Percentiles rank a stretch among this genome's conserved stretches.
These are phyloP conservation scores for Cicer yamashitae DNA, from an alignment of 306 rosid genomes.

Conservation along the genomic window DNA sequence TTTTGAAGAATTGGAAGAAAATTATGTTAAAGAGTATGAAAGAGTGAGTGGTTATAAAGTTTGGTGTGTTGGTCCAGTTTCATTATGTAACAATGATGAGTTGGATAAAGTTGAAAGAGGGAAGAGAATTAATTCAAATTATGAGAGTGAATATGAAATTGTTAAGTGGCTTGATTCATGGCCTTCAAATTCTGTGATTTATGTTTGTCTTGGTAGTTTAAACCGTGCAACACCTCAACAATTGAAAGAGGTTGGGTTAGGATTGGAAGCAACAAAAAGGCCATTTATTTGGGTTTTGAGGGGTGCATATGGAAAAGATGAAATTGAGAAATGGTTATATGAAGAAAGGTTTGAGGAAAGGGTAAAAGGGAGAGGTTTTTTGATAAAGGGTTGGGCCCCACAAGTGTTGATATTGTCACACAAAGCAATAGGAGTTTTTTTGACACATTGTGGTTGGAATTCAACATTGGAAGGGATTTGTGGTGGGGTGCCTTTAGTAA, in stretches of 20 bases:
- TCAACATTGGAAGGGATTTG: constrained; percentile 60
- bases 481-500: constrained; percentile 53
- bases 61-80: constrained; percentile 66
- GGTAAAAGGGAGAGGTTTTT: constrained; percentile 49
- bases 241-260: constrained; percentile 58
- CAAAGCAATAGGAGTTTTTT: constrained; percentile 51
- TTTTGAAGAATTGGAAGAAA: constrained; percentile 52
- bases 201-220: constrained; percentile 68
- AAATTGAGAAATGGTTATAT: constrained; percentile 49
- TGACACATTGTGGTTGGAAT: constrained; percentile 73
- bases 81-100: constrained; percentile 39
- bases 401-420: constrained; percentile 62
- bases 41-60: constrained; percentile 31
- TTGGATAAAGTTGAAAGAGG: constrained; percentile 55
- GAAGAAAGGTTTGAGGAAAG: constrained; percentile 56
- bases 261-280: constrained; percentile 60
- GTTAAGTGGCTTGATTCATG: constrained; percentile 60
- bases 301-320: constrained; percentile 45
- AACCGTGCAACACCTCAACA: constrained; percentile 48
- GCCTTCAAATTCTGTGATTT: constrained; percentile 53
- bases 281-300: constrained; percentile 72
- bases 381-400: constrained; percentile 66
- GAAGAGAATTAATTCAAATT: constrained; percentile 39
- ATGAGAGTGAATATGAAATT: constrained; percentile 37
- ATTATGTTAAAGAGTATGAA: constrained; percentile 42